These are phyloP conservation scores for Miscanthus lutarioriparius DNA, from an alignment of 176 grass and related monocot species.

Conservation along the genomic window DNA sequence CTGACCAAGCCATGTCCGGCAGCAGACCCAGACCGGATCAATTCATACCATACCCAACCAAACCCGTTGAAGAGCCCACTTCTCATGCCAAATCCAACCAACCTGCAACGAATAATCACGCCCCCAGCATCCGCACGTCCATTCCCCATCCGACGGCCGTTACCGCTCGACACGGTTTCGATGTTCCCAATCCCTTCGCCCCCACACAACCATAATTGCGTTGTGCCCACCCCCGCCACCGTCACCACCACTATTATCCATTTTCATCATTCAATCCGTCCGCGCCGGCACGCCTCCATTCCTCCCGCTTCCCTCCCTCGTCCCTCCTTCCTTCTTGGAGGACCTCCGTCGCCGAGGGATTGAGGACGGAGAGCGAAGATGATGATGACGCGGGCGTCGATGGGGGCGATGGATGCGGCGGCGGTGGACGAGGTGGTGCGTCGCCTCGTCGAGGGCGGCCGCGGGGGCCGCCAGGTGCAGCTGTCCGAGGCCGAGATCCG, in stretches of 20 bases:
- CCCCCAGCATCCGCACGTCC: background rate
- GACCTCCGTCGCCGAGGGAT: too few species aligned
- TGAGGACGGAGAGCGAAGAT: slow-evolving; percentile 12
- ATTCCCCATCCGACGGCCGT: background rate
- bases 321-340: too few species aligned
- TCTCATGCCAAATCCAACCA: background rate
- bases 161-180: slow-evolving; percentile 35
- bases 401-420: slow-evolving; percentile 60
- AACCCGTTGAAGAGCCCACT: background rate
- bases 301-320: background rate
- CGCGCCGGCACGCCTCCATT: slow-evolving; percentile 16
- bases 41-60: background rate
- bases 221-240: background rate
- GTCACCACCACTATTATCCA: background rate
- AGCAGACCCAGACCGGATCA: background rate
- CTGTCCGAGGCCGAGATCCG: slow-evolving; percentile 95
- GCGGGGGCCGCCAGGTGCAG: slow-evolving; percentile 68
- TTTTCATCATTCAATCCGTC: slow-evolving; percentile 14
- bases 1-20: background rate
- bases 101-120: background rate
- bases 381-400: slow-evolving; percentile 74
- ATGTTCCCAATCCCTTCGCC: slow-evolving; percentile 25
- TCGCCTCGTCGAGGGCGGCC: slow-evolving; percentile 64
- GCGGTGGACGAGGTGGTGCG: slow-evolving; percentile 74
- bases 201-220: slow-evolving; percentile 26